A percentile compares a stretch with the other conserved stretches of the same genome.
Conservation (phyloP, 306 rosid genomes). For the Prunus persica region DNA sequence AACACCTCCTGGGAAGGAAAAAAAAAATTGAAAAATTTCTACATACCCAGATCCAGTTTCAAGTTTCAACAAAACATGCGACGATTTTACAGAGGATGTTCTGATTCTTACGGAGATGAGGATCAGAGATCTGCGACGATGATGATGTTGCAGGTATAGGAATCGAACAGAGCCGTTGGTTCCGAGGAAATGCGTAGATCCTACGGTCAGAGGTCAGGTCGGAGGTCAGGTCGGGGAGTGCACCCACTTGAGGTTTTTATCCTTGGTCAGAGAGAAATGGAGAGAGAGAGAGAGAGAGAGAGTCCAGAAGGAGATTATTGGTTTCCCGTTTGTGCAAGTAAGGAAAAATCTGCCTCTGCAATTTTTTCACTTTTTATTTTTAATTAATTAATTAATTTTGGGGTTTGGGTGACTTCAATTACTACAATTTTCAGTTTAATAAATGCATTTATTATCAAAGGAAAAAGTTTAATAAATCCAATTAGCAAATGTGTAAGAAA, state of each 20-base stretch:
- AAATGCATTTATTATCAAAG: neutral
- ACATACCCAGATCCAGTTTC: neutral
- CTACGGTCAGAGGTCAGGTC: neutral
- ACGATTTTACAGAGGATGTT: neutral
- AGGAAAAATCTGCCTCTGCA: neutral
- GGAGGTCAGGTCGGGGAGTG: neutral
- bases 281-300: neutral
- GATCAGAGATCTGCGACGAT: neutral
- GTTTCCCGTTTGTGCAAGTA: too few species aligned
- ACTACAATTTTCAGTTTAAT: neutral
- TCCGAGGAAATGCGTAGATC: neutral
- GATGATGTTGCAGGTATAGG: neutral
- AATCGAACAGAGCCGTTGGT: neutral
- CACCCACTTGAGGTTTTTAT: neutral
- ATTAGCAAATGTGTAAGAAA: too few species aligned
- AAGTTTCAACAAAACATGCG: neutral
- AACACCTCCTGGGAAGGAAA: neutral
- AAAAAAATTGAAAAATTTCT: neutral
- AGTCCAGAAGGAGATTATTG: neutral
- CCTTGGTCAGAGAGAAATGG: neutral
- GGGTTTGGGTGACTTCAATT: neutral
- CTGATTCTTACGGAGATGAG: neutral
- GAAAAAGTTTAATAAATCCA: neutral
- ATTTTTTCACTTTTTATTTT: too few species aligned
- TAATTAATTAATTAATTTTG: too few species aligned